These are phyloP conservation scores for Phytophthora pisi DNA, from an alignment of 352 stramenopile genomes.

Conservation along the genomic window DNA sequence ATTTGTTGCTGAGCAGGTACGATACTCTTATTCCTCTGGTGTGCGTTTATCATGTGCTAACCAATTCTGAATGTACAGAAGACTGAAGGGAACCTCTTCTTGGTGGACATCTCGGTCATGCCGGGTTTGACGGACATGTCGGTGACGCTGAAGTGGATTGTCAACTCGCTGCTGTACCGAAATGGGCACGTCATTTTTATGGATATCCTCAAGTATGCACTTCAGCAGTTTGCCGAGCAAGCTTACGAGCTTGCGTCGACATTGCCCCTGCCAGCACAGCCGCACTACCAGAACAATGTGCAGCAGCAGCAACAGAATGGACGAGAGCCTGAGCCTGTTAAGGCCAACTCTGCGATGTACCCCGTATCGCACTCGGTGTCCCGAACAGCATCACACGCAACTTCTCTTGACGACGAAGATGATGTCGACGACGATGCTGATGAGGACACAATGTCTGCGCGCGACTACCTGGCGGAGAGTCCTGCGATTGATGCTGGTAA, in stretches of 20 bases:
- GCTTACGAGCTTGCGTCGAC: slow-evolving; percentile 26
- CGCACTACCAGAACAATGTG: slow-evolving; percentile 24
- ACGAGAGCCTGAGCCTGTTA: slow-evolving; percentile 32
- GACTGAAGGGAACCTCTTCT: slow-evolving; percentile 79
- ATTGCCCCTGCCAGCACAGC: slow-evolving; percentile 17
- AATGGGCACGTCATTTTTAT: slow-evolving; percentile 86
- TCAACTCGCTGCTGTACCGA: slow-evolving; percentile 86
- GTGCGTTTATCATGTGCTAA: not conserved
- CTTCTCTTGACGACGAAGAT: slow-evolving; percentile 42
- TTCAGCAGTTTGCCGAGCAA: slow-evolving; percentile 67
- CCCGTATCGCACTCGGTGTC: slow-evolving; percentile 19
- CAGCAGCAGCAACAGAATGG: slow-evolving; percentile 28
- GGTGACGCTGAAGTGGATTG: slow-evolving; percentile 89
- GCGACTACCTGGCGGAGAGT: slow-evolving; percentile 69
- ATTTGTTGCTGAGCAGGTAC: slow-evolving; percentile 84
- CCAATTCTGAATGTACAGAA: slow-evolving; percentile 38
- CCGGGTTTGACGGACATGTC: slow-evolving; percentile 79
- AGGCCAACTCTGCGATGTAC: slow-evolving; percentile 19
- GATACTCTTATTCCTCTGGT: not conserved
- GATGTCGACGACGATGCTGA: slow-evolving; percentile 48
- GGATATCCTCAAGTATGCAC: slow-evolving; percentile 77
- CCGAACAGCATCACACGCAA: slow-evolving; percentile 35
- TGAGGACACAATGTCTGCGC: slow-evolving; percentile 62
- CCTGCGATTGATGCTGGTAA: slow-evolving; percentile 71
- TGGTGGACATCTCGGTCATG: slow-evolving; percentile 83